Evolutionary conservation across 2,329 filamentous ascomycete species (phyloP), one percentile per base, ranked within the genome.

Genomic region (Myriangium duriaei): DNA sequence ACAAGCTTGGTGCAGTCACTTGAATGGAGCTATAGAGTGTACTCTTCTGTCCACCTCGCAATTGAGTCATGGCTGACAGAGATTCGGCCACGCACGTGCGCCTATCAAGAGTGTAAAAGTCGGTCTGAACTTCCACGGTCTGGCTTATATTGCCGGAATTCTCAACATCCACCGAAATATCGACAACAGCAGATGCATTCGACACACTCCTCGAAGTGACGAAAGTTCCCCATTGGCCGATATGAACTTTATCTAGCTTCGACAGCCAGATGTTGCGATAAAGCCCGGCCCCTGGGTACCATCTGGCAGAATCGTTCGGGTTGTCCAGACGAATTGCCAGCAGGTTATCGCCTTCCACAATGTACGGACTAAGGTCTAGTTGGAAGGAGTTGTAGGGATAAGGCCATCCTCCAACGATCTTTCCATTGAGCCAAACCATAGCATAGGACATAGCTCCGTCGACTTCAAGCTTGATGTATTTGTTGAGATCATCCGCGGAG

Each of bases 201-300:
- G 70, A 68, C 0, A 73, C 61, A 3, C 54, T 47, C 10, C 53
- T 60, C 5, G 68, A 63, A 1, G 62, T 68, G 39, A 72, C 55
- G 33, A 58, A 65, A 0, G 68, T 71, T 3, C 69, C 70, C 32
- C 56, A 68, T 31, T 72, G 64, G 6, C 51, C 62, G 3, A 74
- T 61, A 41, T 71, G 69, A 0, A 59, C 54, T 1, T 59, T 49
- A 24, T 63, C 51, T 9, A 64, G 62, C 40, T 65, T 71, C 24
- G 64, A 61, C 11, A 74, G 57, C 69, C 68, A 74, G 3, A 72
- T 57, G 41, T 71, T 70, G 1, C 68, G 62, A 47, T 72, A 72
- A 11, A 73, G 54, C 1, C 69, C 69, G 10, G 56, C 69, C 11
- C 69, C 69, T 3, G 69, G 68, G 42, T 72, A 73, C 67, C 67